Evolutionary conservation across 2,329 filamentous ascomycete genomes (phyloP), one percentile per base, ranked within the genome.

Genomic region (Aotearoamyces nothofagi): DNA sequence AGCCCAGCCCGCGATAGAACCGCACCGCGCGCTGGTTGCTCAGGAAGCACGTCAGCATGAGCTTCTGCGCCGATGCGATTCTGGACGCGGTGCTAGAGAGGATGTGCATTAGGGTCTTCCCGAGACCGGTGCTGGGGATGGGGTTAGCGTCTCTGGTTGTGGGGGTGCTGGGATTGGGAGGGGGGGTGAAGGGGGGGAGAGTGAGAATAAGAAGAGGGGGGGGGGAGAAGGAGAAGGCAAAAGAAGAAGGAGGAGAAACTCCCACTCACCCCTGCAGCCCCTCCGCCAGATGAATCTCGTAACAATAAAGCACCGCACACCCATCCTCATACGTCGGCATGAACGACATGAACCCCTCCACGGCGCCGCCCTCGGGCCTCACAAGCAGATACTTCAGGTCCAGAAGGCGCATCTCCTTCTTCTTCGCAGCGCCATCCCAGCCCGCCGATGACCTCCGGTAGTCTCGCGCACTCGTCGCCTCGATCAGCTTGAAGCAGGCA

Each of bases 31-130:
- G 50, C 17, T 51, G 39, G 44, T 84, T 84, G 35, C 60, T 58
- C 29, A 62, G 50, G 44, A 81, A 83, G 43, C 77, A 78, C 1
- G 77, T 82, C 42, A 84, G 55, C 78, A 84, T 84, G 25, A 71
- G 59, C 51, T 82, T 82, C 13, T 57, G 50, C 25, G 78, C 58
- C 1, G 58, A 56, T 2, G 60, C 56, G 13, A 75, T 61, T 30
- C 61, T 60, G 13, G 50, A 37, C 5, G 68, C 77, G 4, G 73
- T 56, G 4, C 46, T 45, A 26, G 65, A 61, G 5, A 69, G 60
- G 33, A 69, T 53, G 2, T 50, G 43, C 56, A 86, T 69, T 22
- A 86, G 56, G 9, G 61, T 52, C 9, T 46, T 56, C 1, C 72
- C 77, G 3, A 86, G 53, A 0, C 78, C 77, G 9, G 66, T 63